Base-by-base conservation (phyloP, 768 basidiomycete genomes). In the Mycena metata region DNA sequence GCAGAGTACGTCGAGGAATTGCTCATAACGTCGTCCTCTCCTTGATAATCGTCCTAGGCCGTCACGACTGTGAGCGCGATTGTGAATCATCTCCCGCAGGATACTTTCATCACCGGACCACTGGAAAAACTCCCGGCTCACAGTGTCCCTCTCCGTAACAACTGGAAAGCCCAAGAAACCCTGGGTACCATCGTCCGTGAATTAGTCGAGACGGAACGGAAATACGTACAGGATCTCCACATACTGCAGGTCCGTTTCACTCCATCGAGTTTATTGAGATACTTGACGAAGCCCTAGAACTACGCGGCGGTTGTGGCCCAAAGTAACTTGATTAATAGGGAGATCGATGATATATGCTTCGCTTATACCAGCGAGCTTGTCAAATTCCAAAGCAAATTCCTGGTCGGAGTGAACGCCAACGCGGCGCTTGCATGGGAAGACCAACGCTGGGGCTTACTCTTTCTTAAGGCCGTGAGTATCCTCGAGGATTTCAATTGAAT, bases 211-310 rank as follows among this genome's bases (percentile, higher is more conserved):
- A 98, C 96, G 0, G 97, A 99, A 78, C 90, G 94, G 72, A 95
- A 95, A 81, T 99, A 96, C 78, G 96, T 98, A 13, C 91, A 93
- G 78, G 96, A 98, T 80, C 83, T 99, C 69, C 89, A 94, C 74
- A 92, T 98, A n/a, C n/a, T n/a, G 86, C 96, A 96, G 88, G 96
- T 95, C 71, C 74, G 90, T 91, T 98, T 71, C 91, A 95, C 78
- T 92, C 93, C 15, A 6, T 24, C 19, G 16, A 42, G 23, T 24
- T 13, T 56, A 0, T 15, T 52, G 62, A 67, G 11, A 11, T 10
- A 39, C 17, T 10, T 42, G 23, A 24, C 39, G 9, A 3, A 13
- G 23, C 15, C 12, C 13, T 16, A 56, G 55, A 41, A n/a, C 17
- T 56, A 56, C 5, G 55, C 55, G 2, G 23, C 15, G 17, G 55